phyloP scores from a whole-genome alignment of 768 basidiomycete species.

The Tricholomella constricta region DNA sequence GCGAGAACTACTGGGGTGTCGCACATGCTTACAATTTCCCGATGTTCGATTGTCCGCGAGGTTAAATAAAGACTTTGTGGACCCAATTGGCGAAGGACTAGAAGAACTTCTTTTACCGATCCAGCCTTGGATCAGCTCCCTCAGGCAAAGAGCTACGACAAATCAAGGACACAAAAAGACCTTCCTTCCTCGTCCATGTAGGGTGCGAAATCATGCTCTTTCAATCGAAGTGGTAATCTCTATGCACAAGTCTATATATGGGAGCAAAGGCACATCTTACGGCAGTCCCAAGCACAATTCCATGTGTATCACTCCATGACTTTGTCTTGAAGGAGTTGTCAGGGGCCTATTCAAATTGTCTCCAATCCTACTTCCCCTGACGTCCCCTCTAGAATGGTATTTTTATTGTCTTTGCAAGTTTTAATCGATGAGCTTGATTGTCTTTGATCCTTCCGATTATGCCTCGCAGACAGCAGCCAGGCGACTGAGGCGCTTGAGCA shows the following conservation, averaged over 20 bases:
- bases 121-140: neutral
- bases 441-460: slow-evolving; percentile 1
- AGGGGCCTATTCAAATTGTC: neutral
- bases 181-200: slow-evolving; percentile 5
- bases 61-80: neutral
- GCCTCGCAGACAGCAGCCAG: neutral
- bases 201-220: slow-evolving; percentile 1
- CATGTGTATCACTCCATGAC: slow-evolving; percentile 2
- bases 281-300: neutral
- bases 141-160: slow-evolving; percentile 9
- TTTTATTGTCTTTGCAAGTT: neutral
- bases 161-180: neutral
- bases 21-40: neutral
- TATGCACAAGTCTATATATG: neutral
- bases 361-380: neutral
- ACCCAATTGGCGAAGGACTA: neutral
- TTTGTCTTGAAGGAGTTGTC: slow-evolving; percentile 5
- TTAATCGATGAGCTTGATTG: slow-evolving; percentile 6
- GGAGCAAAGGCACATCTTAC: neutral
- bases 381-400: neutral
- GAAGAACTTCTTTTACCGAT: slow-evolving; percentile 4
- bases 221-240: neutral
- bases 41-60: neutral
- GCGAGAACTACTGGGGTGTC: neutral
- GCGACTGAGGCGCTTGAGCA: neutral